These are phyloP conservation scores for Claviceps cyperi DNA, from an alignment of 2,329 filamentous ascomycete species.

Conservation along the genomic window DNA sequence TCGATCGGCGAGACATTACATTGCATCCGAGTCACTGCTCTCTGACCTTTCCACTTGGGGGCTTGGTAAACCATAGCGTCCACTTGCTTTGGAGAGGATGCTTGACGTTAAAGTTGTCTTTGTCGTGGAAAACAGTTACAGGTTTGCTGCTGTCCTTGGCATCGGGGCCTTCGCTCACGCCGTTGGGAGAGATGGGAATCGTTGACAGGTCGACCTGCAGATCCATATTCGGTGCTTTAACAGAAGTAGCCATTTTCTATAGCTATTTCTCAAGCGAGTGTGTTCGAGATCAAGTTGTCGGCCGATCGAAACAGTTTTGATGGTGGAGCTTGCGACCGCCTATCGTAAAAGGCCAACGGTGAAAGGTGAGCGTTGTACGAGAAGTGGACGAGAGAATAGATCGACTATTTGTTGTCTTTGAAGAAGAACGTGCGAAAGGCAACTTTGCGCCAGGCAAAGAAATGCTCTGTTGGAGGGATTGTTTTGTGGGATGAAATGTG, in stretches of 20 bases:
- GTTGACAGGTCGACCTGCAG: conserved; percentile 53
- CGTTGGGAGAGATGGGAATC: conserved; percentile 51
- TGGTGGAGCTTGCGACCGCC: conserved; percentile 2
- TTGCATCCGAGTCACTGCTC: background rate
- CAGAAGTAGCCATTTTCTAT: conserved; percentile 22
- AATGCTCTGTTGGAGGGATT: conserved; percentile 7
- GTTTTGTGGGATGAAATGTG: conserved; percentile 8
- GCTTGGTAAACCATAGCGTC: conserved; percentile 99
- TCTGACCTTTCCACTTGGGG: conserved; percentile 77
- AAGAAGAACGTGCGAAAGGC: conserved; percentile 6
- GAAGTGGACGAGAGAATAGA: conserved; percentile 9
- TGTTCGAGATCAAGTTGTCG: conserved; percentile 1
- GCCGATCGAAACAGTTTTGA: conserved; percentile 5
- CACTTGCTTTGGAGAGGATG: conserved; percentile 94
- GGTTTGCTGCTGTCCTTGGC: conserved; percentile 43
- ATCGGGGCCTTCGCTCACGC: conserved; percentile 34
- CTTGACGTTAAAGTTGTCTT: conserved; percentile 99
- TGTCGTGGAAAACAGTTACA: conserved; percentile 93
- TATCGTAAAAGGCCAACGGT: background rate
- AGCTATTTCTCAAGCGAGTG: conserved; percentile 1
- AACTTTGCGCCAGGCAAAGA: conserved; percentile 28
- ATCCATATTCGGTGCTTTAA: conserved; percentile 23
- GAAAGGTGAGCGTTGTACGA: conserved; percentile 8
- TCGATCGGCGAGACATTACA: background rate
- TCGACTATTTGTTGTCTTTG: conserved; percentile 15